Evolutionary conservation across 2,329 filamentous ascomycete species (phyloP).

Genomic region (Cytospora piceicola): DNA sequence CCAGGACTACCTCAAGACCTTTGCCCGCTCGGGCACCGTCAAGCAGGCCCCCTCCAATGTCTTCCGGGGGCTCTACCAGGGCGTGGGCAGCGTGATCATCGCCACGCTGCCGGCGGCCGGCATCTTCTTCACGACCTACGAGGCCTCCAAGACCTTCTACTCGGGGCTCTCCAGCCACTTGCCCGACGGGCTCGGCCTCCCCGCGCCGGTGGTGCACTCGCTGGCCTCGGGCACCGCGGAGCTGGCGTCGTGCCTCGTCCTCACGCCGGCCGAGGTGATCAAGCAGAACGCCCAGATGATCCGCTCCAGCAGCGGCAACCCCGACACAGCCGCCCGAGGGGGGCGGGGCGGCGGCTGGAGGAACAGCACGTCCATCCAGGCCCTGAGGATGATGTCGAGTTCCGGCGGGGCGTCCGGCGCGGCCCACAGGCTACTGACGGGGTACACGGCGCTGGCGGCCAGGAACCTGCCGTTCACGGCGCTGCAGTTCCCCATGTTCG

Average conservation of each 20-base stretch:
- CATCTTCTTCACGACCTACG: conserved; percentile 89
- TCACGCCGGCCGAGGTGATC: conserved; percentile 87
- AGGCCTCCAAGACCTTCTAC: conserved; percentile 71
- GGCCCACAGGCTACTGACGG: conserved; percentile 63
- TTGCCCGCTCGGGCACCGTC: conserved; percentile 59
- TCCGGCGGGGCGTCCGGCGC: conserved; percentile 53
- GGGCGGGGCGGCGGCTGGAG: conserved; percentile 32
- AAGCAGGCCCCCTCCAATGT: conserved; percentile 53
- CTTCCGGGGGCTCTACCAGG: conserved; percentile 82
- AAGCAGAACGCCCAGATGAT: conserved; percentile 95
- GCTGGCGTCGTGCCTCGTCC: conserved; percentile 81
- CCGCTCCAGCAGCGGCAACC: conserved; percentile 36
- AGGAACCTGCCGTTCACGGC: conserved; percentile 87
- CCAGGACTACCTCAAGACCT: conserved; percentile 71
- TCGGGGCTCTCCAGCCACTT: conserved; percentile 48
- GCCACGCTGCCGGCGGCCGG: conserved; percentile 89
- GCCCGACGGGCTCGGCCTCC: conserved; percentile 45
- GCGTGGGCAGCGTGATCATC: conserved; percentile 81
- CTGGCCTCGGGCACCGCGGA: conserved; percentile 77
- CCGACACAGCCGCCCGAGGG: neutral
- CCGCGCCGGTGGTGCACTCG: conserved; percentile 72
- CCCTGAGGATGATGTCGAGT: conserved; percentile 50
- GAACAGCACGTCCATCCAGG: conserved; percentile 51
- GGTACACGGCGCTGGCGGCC: conserved; percentile 80
- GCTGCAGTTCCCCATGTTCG: conserved; percentile 86